Conservation (phyloP, 306 rosid genomes). For the Pueraria montana region DNA sequence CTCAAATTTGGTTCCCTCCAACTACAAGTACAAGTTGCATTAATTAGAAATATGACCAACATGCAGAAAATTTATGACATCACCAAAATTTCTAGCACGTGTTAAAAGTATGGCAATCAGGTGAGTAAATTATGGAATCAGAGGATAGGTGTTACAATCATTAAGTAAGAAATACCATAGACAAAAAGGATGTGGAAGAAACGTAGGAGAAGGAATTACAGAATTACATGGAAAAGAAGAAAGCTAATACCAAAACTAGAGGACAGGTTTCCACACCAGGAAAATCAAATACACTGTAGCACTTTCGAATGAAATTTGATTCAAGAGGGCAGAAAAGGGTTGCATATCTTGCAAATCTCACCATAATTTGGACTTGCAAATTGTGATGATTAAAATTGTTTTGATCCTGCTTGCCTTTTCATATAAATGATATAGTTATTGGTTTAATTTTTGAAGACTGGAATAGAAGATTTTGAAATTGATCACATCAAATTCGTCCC, state of each 20-base stretch:
- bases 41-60: slow-evolving; percentile 8
- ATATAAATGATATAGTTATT: neutral
- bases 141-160: slow-evolving; percentile 11
- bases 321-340: neutral
- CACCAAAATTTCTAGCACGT: neutral
- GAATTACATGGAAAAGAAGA: slow-evolving; percentile 38
- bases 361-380: neutral
- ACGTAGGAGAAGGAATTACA: neutral
- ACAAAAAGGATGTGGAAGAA: slow-evolving; percentile 8
- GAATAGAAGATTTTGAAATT: neutral
- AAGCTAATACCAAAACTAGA: slow-evolving; percentile 2
- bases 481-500: neutral
- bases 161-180: neutral
- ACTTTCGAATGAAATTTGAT: slow-evolving; percentile 15
- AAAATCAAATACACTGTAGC: slow-evolving; percentile 9
- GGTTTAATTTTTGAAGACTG: neutral
- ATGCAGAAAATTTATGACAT: neutral
- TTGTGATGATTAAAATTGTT: neutral
- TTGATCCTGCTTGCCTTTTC: slow-evolving; percentile 7
- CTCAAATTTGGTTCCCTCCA: slow-evolving; percentile 79
- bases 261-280: neutral
- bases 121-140: neutral
- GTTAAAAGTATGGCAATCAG: neutral
- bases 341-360: slow-evolving; percentile 24
- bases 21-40: slow-evolving; percentile 53